These are phyloP conservation scores for Lactarius indigo DNA, from an alignment of 768 basidiomycete species.

Conservation along the genomic window DNA sequence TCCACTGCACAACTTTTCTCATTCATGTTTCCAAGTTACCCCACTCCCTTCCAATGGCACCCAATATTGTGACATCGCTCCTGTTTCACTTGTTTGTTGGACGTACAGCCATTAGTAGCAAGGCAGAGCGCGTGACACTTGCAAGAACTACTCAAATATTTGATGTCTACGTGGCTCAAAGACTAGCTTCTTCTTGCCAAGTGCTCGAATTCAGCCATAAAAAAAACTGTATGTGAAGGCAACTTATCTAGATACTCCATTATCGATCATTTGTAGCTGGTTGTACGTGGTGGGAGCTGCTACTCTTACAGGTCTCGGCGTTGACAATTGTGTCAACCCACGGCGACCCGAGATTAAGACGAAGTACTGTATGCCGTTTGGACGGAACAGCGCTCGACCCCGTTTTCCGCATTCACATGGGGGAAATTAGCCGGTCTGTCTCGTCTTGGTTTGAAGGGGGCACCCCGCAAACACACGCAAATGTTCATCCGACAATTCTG, in stretches of 20 bases:
- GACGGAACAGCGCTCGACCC: not conserved
- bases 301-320: not conserved
- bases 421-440: not conserved
- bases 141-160: not conserved
- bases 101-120: not conserved
- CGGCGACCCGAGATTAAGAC: not conserved
- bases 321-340: not conserved
- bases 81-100: not conserved
- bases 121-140: not conserved
- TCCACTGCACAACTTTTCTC: too few species aligned
- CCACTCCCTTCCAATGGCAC: not conserved
- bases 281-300: too few species aligned
- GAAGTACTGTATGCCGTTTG: not conserved
- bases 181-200: not conserved
- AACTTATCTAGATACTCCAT: not conserved
- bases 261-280: not conserved
- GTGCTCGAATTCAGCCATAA: not conserved
- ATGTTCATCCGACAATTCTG: not conserved
- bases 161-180: not conserved
- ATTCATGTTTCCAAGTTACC: not conserved
- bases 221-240: not conserved
- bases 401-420: not conserved
- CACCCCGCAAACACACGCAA: not conserved
- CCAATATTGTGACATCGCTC: not conserved
- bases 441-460: not conserved